Base-by-base conservation (phyloP, 805 yeast genomes). In the Scheffersomyces lignosus region DNA sequence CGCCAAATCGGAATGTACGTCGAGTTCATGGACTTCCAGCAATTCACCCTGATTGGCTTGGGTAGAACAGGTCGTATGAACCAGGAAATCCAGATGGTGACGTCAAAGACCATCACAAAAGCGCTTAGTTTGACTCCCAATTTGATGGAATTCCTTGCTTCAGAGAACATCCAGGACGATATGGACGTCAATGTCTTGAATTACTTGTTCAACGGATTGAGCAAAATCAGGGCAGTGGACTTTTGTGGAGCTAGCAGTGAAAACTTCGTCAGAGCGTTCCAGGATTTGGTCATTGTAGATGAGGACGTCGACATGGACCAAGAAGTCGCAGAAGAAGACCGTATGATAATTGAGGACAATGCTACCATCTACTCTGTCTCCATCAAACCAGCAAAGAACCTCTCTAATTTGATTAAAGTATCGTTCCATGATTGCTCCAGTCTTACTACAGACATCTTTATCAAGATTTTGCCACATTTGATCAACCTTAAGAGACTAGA, bases 21-120 rank as follows among this genome's bases (percentile, higher is more conserved):
- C 15, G 80, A 81, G 48, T 80, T 82, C 35, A 75, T 90, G 49
- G 96, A 89, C 64, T 90, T 89, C 51, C 85, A 86, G 52, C 91
- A 86, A 48, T 83, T 89, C 60, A 88, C 96, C 1, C 82, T 91
- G 0, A 81, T 90, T 33, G 96, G 96, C 0, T 70, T 89, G 32
- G 96, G 96, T 2, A 71, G 96, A 45, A 85, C 96, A 0, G 87
- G 86, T 8, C 75, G 83, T 48, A 89, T 89, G 96, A 90, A 86
- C 62, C 82, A 78, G 59, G 95, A 86, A 60, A 89, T 89, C 49
- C 95, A 89, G 60, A 86, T 87, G 86, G 87, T 89, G 27, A 89
- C 96, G 0, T 71, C 82, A 27, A 64, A 67, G 18, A 89, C 96
- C 2, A 79, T 89, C 16, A 59, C 76, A 31, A 68, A 77, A 15